Evolutionary conservation across 1,284 basidiomycete species (phyloP).

Genomic region (Pseudomicrostroma phylloplanum): DNA sequence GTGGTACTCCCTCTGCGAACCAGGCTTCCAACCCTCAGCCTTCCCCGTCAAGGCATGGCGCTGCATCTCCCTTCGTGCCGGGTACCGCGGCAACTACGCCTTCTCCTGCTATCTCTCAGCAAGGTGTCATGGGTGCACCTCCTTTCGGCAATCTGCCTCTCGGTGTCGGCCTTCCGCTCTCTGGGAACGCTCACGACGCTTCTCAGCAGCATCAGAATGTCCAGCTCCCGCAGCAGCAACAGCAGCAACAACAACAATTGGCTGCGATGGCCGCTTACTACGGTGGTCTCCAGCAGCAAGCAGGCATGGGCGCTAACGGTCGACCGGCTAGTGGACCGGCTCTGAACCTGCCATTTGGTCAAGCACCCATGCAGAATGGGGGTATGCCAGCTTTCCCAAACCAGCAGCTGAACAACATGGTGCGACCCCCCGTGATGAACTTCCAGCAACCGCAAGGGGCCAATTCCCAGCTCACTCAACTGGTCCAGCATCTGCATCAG

Average conservation of each 20-base stretch:
- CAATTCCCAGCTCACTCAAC: neutral
- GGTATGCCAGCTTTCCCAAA: neutral
- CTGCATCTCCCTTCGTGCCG: neutral
- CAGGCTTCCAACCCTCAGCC: neutral
- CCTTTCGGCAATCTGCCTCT: neutral
- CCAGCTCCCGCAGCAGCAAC: neutral
- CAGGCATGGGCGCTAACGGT: neutral
- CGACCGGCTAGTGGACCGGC: neutral
- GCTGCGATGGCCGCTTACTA: neutral
- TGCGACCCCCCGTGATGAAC: too few species aligned
- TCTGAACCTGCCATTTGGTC: conserved; percentile 3
- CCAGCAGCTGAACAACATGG: too few species aligned
- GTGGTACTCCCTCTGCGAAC: neutral
- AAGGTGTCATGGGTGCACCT: neutral
- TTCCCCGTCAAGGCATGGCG: neutral
- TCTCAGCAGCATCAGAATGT: neutral
- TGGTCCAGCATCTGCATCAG: neutral
- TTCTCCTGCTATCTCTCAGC: conserved; percentile 1
- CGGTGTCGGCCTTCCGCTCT: neutral
- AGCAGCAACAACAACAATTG: conserved; percentile 1
- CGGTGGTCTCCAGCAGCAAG: neutral
- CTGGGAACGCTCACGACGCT: neutral
- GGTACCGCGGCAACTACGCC: neutral
- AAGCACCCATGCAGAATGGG: neutral
- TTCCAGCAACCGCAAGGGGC: too few species aligned